These are phyloP conservation scores for Thelephora terrestris DNA, from an alignment of 1,284 basidiomycete genomes.

Conservation along the genomic window DNA sequence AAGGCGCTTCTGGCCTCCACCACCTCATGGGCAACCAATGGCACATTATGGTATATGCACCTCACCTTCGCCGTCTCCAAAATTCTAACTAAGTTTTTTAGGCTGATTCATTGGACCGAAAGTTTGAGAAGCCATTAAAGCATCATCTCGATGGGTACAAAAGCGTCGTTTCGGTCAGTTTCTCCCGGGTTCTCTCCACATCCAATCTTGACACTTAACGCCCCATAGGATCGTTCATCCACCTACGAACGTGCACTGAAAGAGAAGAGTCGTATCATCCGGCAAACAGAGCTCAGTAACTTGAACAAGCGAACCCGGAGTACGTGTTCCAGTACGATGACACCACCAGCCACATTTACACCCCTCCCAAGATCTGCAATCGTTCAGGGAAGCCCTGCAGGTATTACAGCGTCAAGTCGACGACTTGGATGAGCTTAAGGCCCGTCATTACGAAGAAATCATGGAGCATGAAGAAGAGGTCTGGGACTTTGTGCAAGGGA, in stretches of 20 bases:
- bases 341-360: not conserved
- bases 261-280: slow-evolving; percentile 79
- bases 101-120: slow-evolving; percentile 82
- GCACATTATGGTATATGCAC: slow-evolving; percentile 65
- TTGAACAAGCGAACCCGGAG: slow-evolving; percentile 80
- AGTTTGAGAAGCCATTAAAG: slow-evolving; percentile 82
- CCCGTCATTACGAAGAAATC: slow-evolving; percentile 77
- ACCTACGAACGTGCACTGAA: slow-evolving; percentile 71
- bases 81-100: slow-evolving; percentile 18
- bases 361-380: slow-evolving; percentile 59
- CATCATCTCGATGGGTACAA: slow-evolving; percentile 80
- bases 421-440: slow-evolving; percentile 75
- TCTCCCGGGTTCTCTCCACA: not conserved
- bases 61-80: slow-evolving; percentile 7
- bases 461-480: slow-evolving; percentile 89
- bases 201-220: not conserved
- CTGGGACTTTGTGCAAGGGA: slow-evolving; percentile 83
- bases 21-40: slow-evolving; percentile 90
- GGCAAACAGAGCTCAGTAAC: slow-evolving; percentile 82
- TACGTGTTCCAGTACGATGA: slow-evolving; percentile 28
- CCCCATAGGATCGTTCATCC: slow-evolving; percentile 59
- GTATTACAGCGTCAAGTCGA: slow-evolving; percentile 86
- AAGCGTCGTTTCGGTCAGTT: slow-evolving; percentile 30
- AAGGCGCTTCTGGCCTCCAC: slow-evolving; percentile 84
- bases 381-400: slow-evolving; percentile 74